Evolutionary conservation across 768 basidiomycete species (phyloP), one percentile per base, ranked within the genome.

Genomic region (Trametes gibbosa): DNA sequence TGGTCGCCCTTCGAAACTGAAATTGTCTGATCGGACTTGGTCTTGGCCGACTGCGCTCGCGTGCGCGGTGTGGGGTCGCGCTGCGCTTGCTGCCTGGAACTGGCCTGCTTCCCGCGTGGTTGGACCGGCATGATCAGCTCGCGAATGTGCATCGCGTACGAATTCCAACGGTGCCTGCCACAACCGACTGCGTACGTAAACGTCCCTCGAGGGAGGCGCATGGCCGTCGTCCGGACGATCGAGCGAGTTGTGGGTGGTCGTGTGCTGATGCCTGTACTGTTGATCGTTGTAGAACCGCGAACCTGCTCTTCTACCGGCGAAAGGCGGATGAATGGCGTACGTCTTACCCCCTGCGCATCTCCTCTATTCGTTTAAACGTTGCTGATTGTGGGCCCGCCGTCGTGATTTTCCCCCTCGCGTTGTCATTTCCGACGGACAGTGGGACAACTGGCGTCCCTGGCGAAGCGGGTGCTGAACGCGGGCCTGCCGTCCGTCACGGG

Each of bases 131-230:
- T 5, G 39, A 54, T 21, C 58, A 91, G 89, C 65, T 84, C 81
- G 35, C 80, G 88, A 29, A 85, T 85, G 82, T 83, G 79, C 62
- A 83, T 92, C 48, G 83, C 84, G 6, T 80, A 86, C 62, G 88
- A 88, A 62, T 89, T 87, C 66, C 83, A 79, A 66, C 77, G 81
- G 50, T 87, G 77, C 67, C 78, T 85, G 41, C 86, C 89, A 3
- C 75, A 84, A 46, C 80, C 81, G 34, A 77, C 77, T 21, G 77
- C 76, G 85, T 87, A 70, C 61, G 81, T 72, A 53, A 53, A 47
- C 41, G 8, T 42, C 41, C 41, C 21, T 12, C 29, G 29, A 32
- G 29, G 29, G 4, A 4, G 29, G 29, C 29, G 29, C 29, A 32
- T 32, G 29, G 29, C 29, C 10, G 13, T 39, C 37, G 37, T n/a